Base-by-base conservation (phyloP, 495 filamentous ascomycete species). In the Penicillium cataractarum region DNA sequence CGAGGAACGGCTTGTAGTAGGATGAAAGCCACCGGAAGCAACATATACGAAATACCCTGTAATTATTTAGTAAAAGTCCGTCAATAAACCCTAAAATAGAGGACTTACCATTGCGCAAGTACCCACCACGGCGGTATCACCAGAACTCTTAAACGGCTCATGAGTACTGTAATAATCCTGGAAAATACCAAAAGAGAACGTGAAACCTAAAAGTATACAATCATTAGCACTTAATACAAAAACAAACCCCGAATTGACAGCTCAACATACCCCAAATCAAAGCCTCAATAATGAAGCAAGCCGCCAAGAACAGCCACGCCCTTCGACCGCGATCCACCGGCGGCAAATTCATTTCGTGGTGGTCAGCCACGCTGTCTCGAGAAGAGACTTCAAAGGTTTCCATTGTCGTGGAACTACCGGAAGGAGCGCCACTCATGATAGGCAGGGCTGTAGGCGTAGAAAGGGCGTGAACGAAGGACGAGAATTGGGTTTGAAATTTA, bases 291-390 rank as follows among this genome's bases (percentile, higher is more conserved):
- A 85, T 71, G 71, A 90, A 90, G 63, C 82, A 82, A 4, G 82
- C 85, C 1, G 80, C 75, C 0, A 92, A 77, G 61, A 88, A 88
- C 0, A 89, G 75, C 84, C 85, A 91, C 13, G 89, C 88, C 42
- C 84, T 74, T 52, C 79, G 83, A 10, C 88, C 89, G 24, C 81
- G 71, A 70, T 91, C 89, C 4, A 72, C 81, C 4, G 79, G 81
- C 7, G 87, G 86, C 33, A 67, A 44, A 49, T 67, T 59, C 8
- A 24, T 35, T 49, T 63, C 60, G 26, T 63, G 55, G 17, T 32
- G 12, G 86, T 73, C 26, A n/a, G 65, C 37, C 8, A 57, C 40
- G 13, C 39, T 58, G 8, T 61, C 48, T 12, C 40, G 44, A 17
- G 49, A 53, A 6, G 61, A 67, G 1, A 61, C 50, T 52, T 67